Evolutionary conservation across 2,329 filamentous ascomycete species (phyloP), one percentile per base, ranked within the genome.

Genomic region (Ophiognomonia clavigignenti-juglandacearum): DNA sequence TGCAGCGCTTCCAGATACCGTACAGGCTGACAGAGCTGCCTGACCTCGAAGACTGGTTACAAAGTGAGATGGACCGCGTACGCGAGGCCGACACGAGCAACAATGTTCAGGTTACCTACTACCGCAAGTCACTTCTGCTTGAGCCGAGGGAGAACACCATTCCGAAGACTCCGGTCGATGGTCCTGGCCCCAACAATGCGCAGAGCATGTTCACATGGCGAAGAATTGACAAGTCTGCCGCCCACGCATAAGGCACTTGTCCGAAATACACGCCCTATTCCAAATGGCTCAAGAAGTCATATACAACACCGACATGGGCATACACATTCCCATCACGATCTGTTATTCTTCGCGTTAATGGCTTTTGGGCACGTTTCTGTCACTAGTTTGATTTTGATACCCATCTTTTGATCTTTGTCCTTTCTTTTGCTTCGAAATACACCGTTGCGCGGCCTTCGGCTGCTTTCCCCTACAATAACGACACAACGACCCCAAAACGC

Each of bases 1-100:
- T 98, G 7, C 93, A 98, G 64, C 85, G 91, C 16, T 97, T 97
- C 71, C 93, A 98, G 67, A 88, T 96, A 18, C 89, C 91, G 0
- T 97, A 97, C 64, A 80, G 85, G 6, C 77, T 98, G 16, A 78
- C 78, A 2, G 86, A 93, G 60, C 74, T 97, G 4, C 82, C 87
- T 0, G 92, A 97, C 58, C 77, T 98, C 63, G 92, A 97, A 63
- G 85, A 92, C 20, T 98, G 92, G 92, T 82, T 98, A 64, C 81
- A 91, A 53, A 77, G 81, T 19, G 87, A 96, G 64, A 82, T 96
- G 42, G 72, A 80, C 39, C 82, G 85, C 23, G 88, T 96, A 38
- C 86, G 86, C 11, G 77, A 81, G 50, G 55, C 59, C 58, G 71
- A 53, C 69, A 76, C 57, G 62, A 72, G 58, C 63, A 62, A 55